Base-by-base conservation (phyloP, 306 rosid genomes). In the Glycine tomentella region DNA sequence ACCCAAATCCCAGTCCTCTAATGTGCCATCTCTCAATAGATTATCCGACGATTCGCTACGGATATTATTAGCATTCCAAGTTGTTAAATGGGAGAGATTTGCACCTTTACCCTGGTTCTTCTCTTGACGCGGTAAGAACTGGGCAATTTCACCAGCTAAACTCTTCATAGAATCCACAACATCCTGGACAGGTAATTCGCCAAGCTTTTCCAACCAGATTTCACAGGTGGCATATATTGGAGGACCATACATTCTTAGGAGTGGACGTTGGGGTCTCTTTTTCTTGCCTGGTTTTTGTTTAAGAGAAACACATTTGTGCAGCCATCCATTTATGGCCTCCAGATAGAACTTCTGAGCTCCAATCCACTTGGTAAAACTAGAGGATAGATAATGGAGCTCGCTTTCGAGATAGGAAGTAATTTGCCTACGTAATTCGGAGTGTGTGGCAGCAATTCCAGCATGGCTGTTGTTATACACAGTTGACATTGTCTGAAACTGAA, bases 361-460 rank as follows among this genome's bases (percentile, higher is more conserved):
- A 70, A 91, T 86, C 97, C 99, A 95, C 86, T 90, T 92, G 11
- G 53, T 61, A 46, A 95, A 93, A 88, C 90, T 88, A 5, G 92
- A 90, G 33, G 93, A 84, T 4, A 93, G 87, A 44, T 85, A 55
- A 50, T 77, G 75, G 48, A 94, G 93, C 59, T 94, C 97, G 20
- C 80, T 50, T 74, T 87, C 94, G 15, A 94, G 97, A 87, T 81
- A 83, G 74, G 87, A 58, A 8, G 94, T 85, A 45, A 87, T 86
- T 82, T 90, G 92, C 68, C 87, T 80, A 20, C 71, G 90, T 56
- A 89, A 11, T 78, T 95, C 97, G 7, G 95, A 88, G 11, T 90
- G 86, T 69, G 85, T 59, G 7, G 85, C 55, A 5, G 84, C 63
- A 20, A 85, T 84, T 79, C 85, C 87, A 58, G 85, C 67, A 77